Evolutionary conservation across 202 grass and related monocot genomes (phyloP).

Genomic region (Sporobolus alterniflorus): DNA sequence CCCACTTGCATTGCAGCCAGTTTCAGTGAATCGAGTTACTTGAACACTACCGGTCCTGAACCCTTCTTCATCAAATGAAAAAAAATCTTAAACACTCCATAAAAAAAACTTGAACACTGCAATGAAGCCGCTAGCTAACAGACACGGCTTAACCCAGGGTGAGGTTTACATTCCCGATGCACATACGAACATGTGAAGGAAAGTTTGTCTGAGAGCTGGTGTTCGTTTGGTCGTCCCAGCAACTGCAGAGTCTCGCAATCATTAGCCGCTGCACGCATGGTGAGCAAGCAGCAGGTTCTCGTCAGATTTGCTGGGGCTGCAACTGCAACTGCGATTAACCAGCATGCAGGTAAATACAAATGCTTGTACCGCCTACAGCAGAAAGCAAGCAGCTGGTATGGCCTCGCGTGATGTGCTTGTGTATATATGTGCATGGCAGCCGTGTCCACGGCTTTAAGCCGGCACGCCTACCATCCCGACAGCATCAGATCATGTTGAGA

Average conservation of each 20-base stretch:
- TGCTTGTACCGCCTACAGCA: constrained; percentile 30
- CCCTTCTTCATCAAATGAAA: no score
- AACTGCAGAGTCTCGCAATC: constrained; percentile 39
- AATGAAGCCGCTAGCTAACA: not conserved
- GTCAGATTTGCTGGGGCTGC: constrained; percentile 1
- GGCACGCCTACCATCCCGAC: constrained; percentile 11
- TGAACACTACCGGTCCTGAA: no score
- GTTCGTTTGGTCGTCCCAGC: constrained; percentile 27
- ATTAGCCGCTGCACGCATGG: constrained; percentile 50
- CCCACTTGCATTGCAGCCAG: no score
- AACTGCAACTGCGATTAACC: not conserved
- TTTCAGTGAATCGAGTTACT: no score
- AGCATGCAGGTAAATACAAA: not conserved
- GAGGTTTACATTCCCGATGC: not conserved
- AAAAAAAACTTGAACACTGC: not conserved
- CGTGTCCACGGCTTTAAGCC: constrained; percentile 41
- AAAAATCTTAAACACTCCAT: no score
- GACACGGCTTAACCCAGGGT: not conserved
- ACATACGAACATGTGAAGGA: not conserved
- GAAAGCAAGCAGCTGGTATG: not conserved
- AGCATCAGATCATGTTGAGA: constrained; percentile 18
- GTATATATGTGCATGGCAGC: constrained; percentile 38
- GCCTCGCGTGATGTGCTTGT: constrained; percentile 45
- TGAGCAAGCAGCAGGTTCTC: constrained; percentile 23
- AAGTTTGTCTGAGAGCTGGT: constrained; percentile 27